phyloP scores from a whole-genome alignment of 2,329 filamentous ascomycete genomes.

The Ascomycota sp. region DNA sequence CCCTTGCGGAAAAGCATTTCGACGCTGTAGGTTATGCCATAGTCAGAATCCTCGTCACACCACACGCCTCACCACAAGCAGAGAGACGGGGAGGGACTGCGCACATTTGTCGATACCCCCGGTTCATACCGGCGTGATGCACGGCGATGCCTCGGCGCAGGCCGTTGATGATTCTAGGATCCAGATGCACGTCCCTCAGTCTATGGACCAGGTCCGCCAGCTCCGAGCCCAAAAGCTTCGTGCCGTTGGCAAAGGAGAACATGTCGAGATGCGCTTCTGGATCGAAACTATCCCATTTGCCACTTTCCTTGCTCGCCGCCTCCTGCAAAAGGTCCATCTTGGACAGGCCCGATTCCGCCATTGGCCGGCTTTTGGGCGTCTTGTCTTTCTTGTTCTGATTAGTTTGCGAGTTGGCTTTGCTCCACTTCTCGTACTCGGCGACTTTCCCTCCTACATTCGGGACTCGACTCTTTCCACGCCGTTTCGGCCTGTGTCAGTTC shows the following conservation, averaged over 20 bases:
- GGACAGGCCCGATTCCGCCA: slow-evolving; percentile 11
- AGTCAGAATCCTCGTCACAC: neutral
- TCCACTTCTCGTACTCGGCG: slow-evolving; percentile 33
- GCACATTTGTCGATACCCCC: slow-evolving; percentile 48
- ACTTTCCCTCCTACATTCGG: slow-evolving; percentile 40
- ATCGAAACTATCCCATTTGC: slow-evolving; percentile 43
- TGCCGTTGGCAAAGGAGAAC: slow-evolving; percentile 46
- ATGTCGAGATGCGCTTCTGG: slow-evolving; percentile 39
- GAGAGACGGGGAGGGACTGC: slow-evolving; percentile 4
- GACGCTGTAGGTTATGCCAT: slow-evolving; percentile 19
- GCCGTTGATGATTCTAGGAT: slow-evolving; percentile 33
- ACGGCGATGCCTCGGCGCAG: slow-evolving; percentile 51
- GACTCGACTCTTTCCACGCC: slow-evolving; percentile 32
- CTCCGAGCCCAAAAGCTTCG: slow-evolving; percentile 35
- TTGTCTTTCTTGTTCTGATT: slow-evolving; percentile 1
- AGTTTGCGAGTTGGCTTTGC: slow-evolving; percentile 23
- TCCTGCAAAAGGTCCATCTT: slow-evolving; percentile 38
- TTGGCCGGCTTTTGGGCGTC: slow-evolving; percentile 3
- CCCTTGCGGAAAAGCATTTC: slow-evolving; percentile 58
- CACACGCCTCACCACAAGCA: neutral
- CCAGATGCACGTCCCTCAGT: slow-evolving; percentile 23
- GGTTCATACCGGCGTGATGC: slow-evolving; percentile 65
- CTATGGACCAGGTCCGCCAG: slow-evolving; percentile 31
- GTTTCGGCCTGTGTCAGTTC: slow-evolving; percentile 21
- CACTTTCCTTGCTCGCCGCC: slow-evolving; percentile 30